Evolutionary conservation across 805 yeast genomes (phyloP).

Genomic region (Nakazawaea peltata): DNA sequence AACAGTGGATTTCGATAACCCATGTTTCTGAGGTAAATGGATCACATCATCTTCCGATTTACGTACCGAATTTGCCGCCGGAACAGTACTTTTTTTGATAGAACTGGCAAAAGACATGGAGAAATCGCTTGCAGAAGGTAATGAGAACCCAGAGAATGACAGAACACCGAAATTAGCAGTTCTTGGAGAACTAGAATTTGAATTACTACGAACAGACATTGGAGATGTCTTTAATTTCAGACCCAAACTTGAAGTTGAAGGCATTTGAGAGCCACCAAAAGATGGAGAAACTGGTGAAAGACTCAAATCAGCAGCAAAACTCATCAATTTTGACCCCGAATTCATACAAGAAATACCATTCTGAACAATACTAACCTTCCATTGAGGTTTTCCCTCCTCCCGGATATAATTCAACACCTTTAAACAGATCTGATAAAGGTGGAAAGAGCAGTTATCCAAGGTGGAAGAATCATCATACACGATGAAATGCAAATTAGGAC

Average conservation of each 20-base stretch:
- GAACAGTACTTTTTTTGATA: constrained; percentile 17
- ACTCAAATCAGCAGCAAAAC: background rate
- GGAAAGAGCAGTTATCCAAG: constrained; percentile 16
- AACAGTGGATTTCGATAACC: constrained; percentile 4
- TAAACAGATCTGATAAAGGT: constrained; percentile 21
- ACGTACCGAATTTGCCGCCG: constrained; percentile 6
- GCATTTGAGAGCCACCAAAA: constrained; percentile 5
- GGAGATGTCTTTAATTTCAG: too few relatives aligned
- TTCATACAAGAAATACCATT: constrained; percentile 4
- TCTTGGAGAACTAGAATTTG: background rate
- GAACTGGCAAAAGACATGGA: constrained; percentile 19
- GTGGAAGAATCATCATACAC: constrained; percentile 27
- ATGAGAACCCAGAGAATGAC: constrained; percentile 29
- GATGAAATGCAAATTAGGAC: constrained; percentile 16
- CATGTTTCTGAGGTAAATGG: constrained; percentile 10
- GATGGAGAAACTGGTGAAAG: constrained; percentile 5
- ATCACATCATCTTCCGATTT: background rate
- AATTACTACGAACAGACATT: too few relatives aligned
- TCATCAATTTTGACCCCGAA: background rate
- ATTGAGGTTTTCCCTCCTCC: background rate
- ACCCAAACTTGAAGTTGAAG: background rate
- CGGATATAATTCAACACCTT: constrained; percentile 6
- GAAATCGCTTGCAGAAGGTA: constrained; percentile 32
- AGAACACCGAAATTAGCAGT: background rate
- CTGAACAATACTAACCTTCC: constrained; percentile 2